phyloP scores from a whole-genome alignment of 2,329 filamentous ascomycete genomes.

The Magnaporthiopsis poae region DNA sequence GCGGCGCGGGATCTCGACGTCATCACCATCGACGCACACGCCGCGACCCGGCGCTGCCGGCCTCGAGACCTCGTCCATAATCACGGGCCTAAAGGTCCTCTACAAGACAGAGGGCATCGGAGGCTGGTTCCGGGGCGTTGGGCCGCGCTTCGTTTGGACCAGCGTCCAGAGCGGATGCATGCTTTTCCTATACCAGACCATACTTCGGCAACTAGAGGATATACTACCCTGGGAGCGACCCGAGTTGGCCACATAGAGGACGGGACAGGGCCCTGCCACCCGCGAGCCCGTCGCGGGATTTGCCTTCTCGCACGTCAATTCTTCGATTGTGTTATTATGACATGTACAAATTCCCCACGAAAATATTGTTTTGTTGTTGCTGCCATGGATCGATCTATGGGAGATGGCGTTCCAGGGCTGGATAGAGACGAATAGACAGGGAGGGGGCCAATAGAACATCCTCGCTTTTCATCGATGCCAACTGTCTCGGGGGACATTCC shows the following conservation, averaged over 20 bases:
- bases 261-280: not conserved
- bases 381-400: slow-evolving; percentile 5
- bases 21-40: slow-evolving; percentile 74
- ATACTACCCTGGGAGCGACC: slow-evolving; percentile 27
- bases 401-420: slow-evolving; percentile 7
- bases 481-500: not conserved
- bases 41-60: slow-evolving; percentile 68
- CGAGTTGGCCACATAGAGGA: slow-evolving; percentile 9
- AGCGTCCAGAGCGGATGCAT: slow-evolving; percentile 95
- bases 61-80: slow-evolving; percentile 80
- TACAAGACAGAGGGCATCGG: slow-evolving; percentile 80
- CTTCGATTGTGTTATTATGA: not conserved
- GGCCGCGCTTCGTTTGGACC: slow-evolving; percentile 88
- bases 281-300: not conserved
- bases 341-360: slow-evolving; percentile 1
- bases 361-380: not conserved
- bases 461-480: slow-evolving; percentile 1
- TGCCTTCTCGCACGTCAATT: not conserved
- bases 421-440: slow-evolving; percentile 6
- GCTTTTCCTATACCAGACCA: slow-evolving; percentile 86
- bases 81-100: slow-evolving; percentile 74
- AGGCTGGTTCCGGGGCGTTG: slow-evolving; percentile 91
- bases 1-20: slow-evolving; percentile 74
- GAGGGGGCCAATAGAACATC: slow-evolving; percentile 7
- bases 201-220: slow-evolving; percentile 65